Evolutionary conservation across 2,329 filamentous ascomycete genomes (phyloP).

Genomic region (Dactylellina leptospora): DNA sequence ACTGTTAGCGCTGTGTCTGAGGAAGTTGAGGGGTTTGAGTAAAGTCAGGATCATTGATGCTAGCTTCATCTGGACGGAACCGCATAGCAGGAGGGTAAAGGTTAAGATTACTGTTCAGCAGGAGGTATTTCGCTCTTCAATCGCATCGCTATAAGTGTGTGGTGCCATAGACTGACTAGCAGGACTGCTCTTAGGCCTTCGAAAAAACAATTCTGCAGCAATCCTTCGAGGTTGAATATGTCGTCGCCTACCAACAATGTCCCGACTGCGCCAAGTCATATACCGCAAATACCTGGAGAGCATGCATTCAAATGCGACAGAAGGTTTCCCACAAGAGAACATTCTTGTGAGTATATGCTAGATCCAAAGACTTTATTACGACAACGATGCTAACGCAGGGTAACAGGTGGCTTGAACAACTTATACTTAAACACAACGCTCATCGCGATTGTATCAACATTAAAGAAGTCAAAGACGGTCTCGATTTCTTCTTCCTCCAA

Average conservation of each 20-base stretch:
- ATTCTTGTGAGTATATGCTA: constrained; percentile 67
- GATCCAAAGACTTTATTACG: not conserved
- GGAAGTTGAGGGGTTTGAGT: constrained; percentile 83
- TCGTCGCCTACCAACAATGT: constrained; percentile 91
- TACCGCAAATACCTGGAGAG: constrained; percentile 94
- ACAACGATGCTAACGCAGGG: constrained; percentile 55
- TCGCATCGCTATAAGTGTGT: not conserved
- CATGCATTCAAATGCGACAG: constrained; percentile 91
- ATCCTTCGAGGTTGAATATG: constrained; percentile 91
- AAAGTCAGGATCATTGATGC: constrained; percentile 96
- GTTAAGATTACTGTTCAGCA: constrained; percentile 94
- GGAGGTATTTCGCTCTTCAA: constrained; percentile 49
- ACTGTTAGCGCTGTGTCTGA: constrained; percentile 87
- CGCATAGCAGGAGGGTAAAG: constrained; percentile 89
- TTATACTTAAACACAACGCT: constrained; percentile 92
- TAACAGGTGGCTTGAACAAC: constrained; percentile 74
- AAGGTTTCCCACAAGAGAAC: constrained; percentile 96
- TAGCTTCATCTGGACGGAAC: constrained; percentile 97
- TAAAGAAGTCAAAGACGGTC: constrained; percentile 92
- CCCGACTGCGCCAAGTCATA: constrained; percentile 95
- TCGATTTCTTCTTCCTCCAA: constrained; percentile 93
- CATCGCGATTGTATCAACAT: constrained; percentile 97
- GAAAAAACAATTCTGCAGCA: constrained; percentile 82
- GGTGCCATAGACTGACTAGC: not conserved
- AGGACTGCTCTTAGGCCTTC: constrained; percentile 64